A percentile compares a stretch with the other conserved stretches of the same genome.
phyloP scores from a whole-genome alignment of 768 basidiomycete genomes.

The Mrakia gelida region DNA sequence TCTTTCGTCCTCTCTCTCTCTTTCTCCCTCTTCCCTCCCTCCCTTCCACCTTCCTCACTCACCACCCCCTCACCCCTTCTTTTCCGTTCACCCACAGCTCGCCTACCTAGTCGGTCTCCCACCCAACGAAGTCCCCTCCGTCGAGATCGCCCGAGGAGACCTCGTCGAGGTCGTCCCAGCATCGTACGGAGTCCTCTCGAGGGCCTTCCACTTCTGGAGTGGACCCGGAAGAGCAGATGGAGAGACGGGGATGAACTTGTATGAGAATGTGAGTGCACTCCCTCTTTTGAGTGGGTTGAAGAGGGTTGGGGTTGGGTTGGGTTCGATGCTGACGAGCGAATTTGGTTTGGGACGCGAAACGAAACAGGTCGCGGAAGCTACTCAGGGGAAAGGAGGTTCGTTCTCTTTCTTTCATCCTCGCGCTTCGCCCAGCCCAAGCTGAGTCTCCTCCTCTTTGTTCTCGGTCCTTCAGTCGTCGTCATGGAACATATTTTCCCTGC shows the following conservation, averaged over 20 bases:
- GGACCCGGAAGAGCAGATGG: slow-evolving; percentile 44
- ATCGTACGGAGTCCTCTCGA: slow-evolving; percentile 71
- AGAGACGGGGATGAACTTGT: slow-evolving; percentile 43
- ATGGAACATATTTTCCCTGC: slow-evolving; percentile 37
- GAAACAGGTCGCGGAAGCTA: slow-evolving; percentile 42
- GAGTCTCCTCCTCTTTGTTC: too few relatives aligned
- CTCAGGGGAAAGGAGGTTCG: slow-evolving; percentile 38
- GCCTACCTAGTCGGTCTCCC: slow-evolving; percentile 71
- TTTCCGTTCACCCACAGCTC: slow-evolving; percentile 45
- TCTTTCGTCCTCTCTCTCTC: background rate
- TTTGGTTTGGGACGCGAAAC: background rate
- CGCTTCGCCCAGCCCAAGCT: too few relatives aligned
- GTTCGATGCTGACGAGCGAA: background rate
- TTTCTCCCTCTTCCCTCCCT: background rate
- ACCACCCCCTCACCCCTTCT: background rate
- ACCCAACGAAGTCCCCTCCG: slow-evolving; percentile 92
- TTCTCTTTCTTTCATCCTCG: background rate
- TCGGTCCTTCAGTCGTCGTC: slow-evolving; percentile 15
- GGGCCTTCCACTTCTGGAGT: slow-evolving; percentile 56
- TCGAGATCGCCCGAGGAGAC: slow-evolving; percentile 94
- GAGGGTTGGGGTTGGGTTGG: background rate
- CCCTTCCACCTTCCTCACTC: background rate
- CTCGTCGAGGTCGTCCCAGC: slow-evolving; percentile 64
- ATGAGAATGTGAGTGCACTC: slow-evolving; percentile 40
- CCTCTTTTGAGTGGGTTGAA: background rate